Evolutionary conservation across 2,329 filamentous ascomycete species (phyloP), one percentile per base, ranked within the genome.

Genomic region (Nannizziopsis barbatae): DNA sequence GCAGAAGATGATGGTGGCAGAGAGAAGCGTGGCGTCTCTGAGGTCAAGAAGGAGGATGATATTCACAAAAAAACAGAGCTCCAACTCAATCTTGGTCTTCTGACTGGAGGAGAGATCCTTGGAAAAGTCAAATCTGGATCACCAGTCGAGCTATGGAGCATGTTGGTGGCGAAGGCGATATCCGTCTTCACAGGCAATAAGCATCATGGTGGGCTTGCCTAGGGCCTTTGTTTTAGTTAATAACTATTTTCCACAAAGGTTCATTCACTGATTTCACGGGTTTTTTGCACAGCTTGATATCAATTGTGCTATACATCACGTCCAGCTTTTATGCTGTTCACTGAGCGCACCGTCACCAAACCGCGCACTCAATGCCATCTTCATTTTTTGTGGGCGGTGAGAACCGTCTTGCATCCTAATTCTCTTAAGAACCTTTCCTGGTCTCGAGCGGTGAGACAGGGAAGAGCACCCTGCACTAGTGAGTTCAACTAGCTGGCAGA

Each of bases 101-200:
- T 47, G 45, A 48, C 50, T 48, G 50, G 50, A 41, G 45, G 35
- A 46, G 30, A 51, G 44, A 51, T 41, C 43, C 45, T 17, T 8
- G 33, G 36, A 5, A 49, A 49, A 49, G 47, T 43, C 35, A 47
- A 47, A 42, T 27, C 11, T 32, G 2, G 45, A 47, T 47, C 45
- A 47, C 38, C 45, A 27, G 45, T 15, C 14, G 31, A 18, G 38
- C 37, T 35, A 17, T 46, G 44, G 15, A 31, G n/a, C 22, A 35
- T 2, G 15, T 27, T 15, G 11, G 45, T 47, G 45, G 45, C 45
- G 14, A 47, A 36, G 36, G 22, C 17, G 15, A 22, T 17, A 11
- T 32, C 5, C 30, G 17, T 33, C 36, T 33, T 46, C 12, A 40
- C 35, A n/a, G 20, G 22, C 22, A 3, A 27, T 27, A 27, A 27